Evolutionary conservation across 2,329 filamentous ascomycete species (phyloP), one percentile per base, ranked within the genome.

Genomic region (Alternaria solani): DNA sequence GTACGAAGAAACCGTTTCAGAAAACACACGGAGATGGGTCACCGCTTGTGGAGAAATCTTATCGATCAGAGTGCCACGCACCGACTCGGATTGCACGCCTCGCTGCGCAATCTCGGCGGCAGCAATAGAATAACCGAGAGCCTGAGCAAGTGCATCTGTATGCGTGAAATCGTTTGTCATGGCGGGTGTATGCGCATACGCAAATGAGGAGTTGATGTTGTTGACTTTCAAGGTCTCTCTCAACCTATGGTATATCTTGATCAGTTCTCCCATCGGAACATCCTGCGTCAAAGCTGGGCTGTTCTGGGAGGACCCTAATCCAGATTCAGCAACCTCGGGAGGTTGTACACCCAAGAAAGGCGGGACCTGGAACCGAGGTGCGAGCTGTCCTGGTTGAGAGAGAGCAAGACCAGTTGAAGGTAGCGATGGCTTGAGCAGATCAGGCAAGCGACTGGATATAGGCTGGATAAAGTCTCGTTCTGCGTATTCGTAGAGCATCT

Each of bases 21-120:
- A 89, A 25, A 98, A 82, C 28, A 98, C 89, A 49, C 94, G 91
- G 28, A 99, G 84, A 75, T 98, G 93, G 2, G 92, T 95, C 61
- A 99, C 82, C 1, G 88, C 86, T 75, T 96, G 89, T 57, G 94
- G 91, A 0, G 95, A 90, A 52, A 98, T 90, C 71, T 90, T 93
- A 66, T 94, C 91, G 20, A 98, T 79, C 46, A 98, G 81, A 5
- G 91, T 94, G 77, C 88, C 85, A 55, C 91, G 90, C 25, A 74
- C 55, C 47, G 87, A 86, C 65, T 91, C 87, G 23, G 89, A 88
- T 68, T 92, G 91, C 4, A 93, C 84, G 7, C 95, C 95, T 69
- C 95, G 90, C 76, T 97, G 93, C 64, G 94, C 90, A 66, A 98
- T 97, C 79, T 99, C 95, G 4, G 92, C 89, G 0, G 93, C 89